Evolutionary conservation across 768 basidiomycete genomes (phyloP).

Genomic region (Leccinum barrowsii): DNA sequence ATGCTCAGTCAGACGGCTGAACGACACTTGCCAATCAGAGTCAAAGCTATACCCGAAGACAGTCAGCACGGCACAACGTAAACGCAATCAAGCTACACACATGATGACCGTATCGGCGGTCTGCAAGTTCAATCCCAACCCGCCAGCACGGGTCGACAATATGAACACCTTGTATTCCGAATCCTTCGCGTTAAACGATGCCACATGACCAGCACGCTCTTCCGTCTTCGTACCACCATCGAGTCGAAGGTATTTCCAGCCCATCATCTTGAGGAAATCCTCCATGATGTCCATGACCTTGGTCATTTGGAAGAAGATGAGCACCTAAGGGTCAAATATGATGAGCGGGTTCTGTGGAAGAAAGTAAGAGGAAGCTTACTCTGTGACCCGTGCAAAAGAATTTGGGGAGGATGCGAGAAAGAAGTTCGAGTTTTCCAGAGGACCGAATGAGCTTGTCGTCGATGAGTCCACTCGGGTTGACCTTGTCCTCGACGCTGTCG

Average conservation of each 20-base stretch:
- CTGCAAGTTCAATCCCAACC: constrained; percentile 91
- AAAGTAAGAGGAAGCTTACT: constrained; percentile 38
- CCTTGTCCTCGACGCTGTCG: constrained; percentile 90
- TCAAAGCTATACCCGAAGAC: constrained; percentile 53
- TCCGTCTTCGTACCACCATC: constrained; percentile 97
- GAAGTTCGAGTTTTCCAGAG: constrained; percentile 91
- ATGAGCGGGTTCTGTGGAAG: background rate
- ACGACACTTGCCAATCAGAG: constrained; percentile 55
- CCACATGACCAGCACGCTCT: constrained; percentile 84
- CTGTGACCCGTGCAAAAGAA: constrained; percentile 91
- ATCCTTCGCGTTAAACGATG: constrained; percentile 82
- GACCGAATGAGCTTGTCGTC: constrained; percentile 83
- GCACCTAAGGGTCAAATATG: constrained; percentile 51
- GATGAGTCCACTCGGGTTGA: constrained; percentile 77
- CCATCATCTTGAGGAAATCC: constrained; percentile 87
- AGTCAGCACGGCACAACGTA: constrained; percentile 6
- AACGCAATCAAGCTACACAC: constrained; percentile 41
- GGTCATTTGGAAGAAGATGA: constrained; percentile 99
- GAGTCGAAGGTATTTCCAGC: constrained; percentile 85
- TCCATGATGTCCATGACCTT: constrained; percentile 99
- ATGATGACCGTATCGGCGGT: constrained; percentile 97
- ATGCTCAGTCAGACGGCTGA: background rate
- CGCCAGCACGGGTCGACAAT: constrained; percentile 89
- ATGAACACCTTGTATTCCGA: constrained; percentile 92
- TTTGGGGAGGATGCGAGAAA: constrained; percentile 90